These are phyloP conservation scores for Sistotremastrum suecicum DNA, from an alignment of 768 basidiomycete species.

Conservation along the genomic window DNA sequence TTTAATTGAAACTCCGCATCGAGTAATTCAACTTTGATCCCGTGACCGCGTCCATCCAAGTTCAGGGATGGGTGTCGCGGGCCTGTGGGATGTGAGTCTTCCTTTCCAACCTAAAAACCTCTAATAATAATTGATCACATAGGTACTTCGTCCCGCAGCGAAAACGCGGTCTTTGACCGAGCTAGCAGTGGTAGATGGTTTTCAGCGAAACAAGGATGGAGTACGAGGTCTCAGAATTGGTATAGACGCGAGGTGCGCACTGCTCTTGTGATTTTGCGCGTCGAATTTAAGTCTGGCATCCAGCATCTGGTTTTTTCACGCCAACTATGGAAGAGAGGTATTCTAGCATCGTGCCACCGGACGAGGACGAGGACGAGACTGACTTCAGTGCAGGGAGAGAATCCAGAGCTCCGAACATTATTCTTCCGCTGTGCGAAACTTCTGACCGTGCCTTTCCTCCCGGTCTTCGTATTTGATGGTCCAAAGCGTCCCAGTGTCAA, in stretches of 20 bases:
- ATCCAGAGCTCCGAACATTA: conserved; percentile 27
- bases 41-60: too few species aligned
- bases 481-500: conserved; percentile 26
- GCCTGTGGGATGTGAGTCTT: conserved; percentile 8
- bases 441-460: conserved; percentile 22
- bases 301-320: conserved; percentile 20
- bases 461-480: conserved; percentile 37
- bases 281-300: conserved; percentile 6
- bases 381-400: conserved; percentile 17
- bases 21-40: too few species aligned
- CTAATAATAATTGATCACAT: not conserved
- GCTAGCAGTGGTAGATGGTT: conserved; percentile 20
- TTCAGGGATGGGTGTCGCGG: conserved; percentile 6
- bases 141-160: conserved; percentile 22
- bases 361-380: not conserved
- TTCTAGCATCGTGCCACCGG: not conserved
- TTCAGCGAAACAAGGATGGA: conserved; percentile 17
- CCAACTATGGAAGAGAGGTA: too few species aligned
- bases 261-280: conserved; percentile 1
- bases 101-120: not conserved
- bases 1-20: too few species aligned
- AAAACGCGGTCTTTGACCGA: conserved; percentile 19
- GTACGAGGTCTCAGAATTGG: conserved; percentile 22
- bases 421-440: conserved; percentile 27
- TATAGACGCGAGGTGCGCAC: conserved; percentile 21